These are phyloP conservation scores for Wickerhamomyces strasburgensis DNA, from an alignment of 805 yeast species.

Conservation along the genomic window DNA sequence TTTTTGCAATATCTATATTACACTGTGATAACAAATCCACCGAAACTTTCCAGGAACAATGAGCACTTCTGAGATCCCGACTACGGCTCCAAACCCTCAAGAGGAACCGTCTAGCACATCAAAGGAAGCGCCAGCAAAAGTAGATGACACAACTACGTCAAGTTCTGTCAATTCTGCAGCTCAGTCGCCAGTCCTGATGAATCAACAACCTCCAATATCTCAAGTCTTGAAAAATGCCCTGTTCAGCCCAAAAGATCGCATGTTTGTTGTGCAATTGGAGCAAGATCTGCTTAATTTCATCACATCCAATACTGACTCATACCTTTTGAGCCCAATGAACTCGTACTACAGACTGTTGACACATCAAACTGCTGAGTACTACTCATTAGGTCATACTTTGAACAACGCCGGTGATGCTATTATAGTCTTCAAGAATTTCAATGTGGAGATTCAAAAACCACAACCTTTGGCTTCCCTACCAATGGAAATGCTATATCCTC, in stretches of 20 bases:
- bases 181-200: conserved; percentile 1
- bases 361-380: conserved; percentile 68
- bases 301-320: conserved; percentile 33
- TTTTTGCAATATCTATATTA: too few relatives aligned
- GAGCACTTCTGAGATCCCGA: too few relatives aligned
- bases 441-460: conserved; percentile 18
- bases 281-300: conserved; percentile 42
- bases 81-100: too few relatives aligned
- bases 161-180: conserved; percentile 1
- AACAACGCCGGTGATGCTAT: conserved; percentile 45
- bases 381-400: conserved; percentile 52
- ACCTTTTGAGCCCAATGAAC: conserved; percentile 45
- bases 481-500: conserved; percentile 8
- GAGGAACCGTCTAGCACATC: too few relatives aligned
- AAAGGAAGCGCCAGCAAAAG: too few relatives aligned
- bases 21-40: too few relatives aligned
- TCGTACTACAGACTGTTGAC: conserved; percentile 63
- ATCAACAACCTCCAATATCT: conserved; percentile 10
- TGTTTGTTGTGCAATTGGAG: conserved; percentile 46
- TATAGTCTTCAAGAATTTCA: conserved; percentile 34
- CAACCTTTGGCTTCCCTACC: conserved; percentile 14
- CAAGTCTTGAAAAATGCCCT: conserved; percentile 36
- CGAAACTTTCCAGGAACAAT: too few relatives aligned
- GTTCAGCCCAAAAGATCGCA: conserved; percentile 41
- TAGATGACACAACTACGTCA: not conserved